Evolutionary conservation across 2,329 filamentous ascomycete species (phyloP).

Genomic region (Clonostachys byssicola): DNA sequence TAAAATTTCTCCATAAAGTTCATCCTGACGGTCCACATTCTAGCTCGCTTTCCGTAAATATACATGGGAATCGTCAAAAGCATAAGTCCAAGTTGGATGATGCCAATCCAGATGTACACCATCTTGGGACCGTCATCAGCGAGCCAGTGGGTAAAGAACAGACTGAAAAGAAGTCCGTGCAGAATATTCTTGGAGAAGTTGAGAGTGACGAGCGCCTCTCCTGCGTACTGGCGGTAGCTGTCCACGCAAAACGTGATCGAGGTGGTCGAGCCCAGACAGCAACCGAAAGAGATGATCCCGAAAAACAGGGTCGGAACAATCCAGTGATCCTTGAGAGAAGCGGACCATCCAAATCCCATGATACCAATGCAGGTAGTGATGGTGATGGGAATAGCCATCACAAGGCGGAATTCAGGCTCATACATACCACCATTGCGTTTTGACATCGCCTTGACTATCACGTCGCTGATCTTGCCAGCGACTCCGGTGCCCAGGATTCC

Average conservation of each 20-base stretch:
- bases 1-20: conserved; percentile 78
- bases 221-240: conserved; percentile 88
- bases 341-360: conserved; percentile 97
- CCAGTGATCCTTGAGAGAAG: conserved; percentile 69
- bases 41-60: conserved; percentile 82
- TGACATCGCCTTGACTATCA: conserved; percentile 79
- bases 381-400: conserved; percentile 81
- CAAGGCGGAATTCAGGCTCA: conserved; percentile 86
- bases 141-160: conserved; percentile 87
- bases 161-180: conserved; percentile 81
- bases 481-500: conserved; percentile 88
- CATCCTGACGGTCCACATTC: conserved; percentile 91
- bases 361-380: conserved; percentile 78
- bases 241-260: conserved; percentile 93
- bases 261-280: conserved; percentile 84
- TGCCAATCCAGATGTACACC: conserved; percentile 79
- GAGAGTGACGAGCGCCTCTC: conserved; percentile 88
- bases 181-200: conserved; percentile 95
- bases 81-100: conserved; percentile 77
- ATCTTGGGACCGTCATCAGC: conserved; percentile 67
- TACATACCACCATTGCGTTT: conserved; percentile 88
- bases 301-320: conserved; percentile 94
- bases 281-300: conserved; percentile 87
- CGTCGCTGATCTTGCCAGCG: conserved; percentile 81
- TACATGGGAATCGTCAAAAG: conserved; percentile 85